Conservation (phyloP, 2,329 filamentous ascomycete genomes). For the Fusarium tanahbumbuense region DNA sequence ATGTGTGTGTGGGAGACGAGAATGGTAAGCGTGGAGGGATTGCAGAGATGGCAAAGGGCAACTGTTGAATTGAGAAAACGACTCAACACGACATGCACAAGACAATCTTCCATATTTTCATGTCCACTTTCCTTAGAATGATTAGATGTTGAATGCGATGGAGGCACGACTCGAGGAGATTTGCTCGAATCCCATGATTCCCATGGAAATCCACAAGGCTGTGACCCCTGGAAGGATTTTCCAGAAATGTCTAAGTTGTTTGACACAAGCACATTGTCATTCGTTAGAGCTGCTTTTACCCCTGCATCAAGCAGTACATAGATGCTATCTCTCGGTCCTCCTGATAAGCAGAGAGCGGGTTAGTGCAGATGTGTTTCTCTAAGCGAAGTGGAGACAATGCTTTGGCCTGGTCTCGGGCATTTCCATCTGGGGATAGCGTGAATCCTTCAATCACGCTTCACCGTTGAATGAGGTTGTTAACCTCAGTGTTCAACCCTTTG, state of each 20-base stretch:
- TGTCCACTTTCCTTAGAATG: not conserved
- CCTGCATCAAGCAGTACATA: not conserved
- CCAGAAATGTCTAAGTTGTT: not conserved
- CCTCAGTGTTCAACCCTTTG: not conserved
- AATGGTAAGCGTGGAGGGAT: not conserved
- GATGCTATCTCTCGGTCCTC: rapidly evolving
- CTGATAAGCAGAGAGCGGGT: rapidly evolving
- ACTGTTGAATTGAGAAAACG: not conserved
- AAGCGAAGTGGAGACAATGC: not conserved
- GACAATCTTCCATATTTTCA: not conserved
- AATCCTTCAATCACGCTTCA: not conserved
- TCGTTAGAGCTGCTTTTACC: not conserved
- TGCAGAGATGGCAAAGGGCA: not conserved
- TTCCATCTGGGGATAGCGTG: slow-evolving; percentile 3
- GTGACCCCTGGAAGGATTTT: not conserved
- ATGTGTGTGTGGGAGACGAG: no score
- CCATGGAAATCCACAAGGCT: not conserved
- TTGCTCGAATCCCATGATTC: not conserved
- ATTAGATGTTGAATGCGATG: not conserved
- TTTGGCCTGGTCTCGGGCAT: not conserved
- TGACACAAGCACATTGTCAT: not conserved
- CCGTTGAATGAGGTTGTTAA: not conserved
- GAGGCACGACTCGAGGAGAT: not conserved
- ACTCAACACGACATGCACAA: not conserved
- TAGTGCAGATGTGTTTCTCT: not conserved